These are phyloP conservation scores for Mycena filopes DNA, from an alignment of 768 basidiomycete genomes.

Conservation along the genomic window DNA sequence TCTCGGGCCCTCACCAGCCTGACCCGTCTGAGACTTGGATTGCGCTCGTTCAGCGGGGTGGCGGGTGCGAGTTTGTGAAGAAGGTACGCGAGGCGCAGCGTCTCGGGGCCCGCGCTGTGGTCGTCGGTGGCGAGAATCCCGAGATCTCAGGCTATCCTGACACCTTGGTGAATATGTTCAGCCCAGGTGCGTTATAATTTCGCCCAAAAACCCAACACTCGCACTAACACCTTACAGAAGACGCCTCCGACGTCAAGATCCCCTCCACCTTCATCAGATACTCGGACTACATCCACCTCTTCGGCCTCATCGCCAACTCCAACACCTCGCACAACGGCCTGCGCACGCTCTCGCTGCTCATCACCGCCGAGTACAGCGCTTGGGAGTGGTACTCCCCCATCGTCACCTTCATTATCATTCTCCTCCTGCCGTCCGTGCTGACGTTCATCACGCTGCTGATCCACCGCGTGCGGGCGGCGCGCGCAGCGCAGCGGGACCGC, in stretches of 20 bases:
- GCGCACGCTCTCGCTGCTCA: slow-evolving; percentile 77
- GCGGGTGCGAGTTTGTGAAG: slow-evolving; percentile 86
- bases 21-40: slow-evolving; percentile 82
- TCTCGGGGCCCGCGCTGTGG: slow-evolving; percentile 86
- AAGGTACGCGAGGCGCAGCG: slow-evolving; percentile 82
- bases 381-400: slow-evolving; percentile 97
- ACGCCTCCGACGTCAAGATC: slow-evolving; percentile 86
- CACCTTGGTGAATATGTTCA: slow-evolving; percentile 90
- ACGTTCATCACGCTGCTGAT: slow-evolving; percentile 90
- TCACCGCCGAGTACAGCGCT: slow-evolving; percentile 81
- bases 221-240: slow-evolving; percentile 65
- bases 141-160: slow-evolving; percentile 75
- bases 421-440: slow-evolving; percentile 89
- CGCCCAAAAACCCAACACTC: too few relatives aligned
- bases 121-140: slow-evolving; percentile 89
- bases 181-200: slow-evolving; percentile 83
- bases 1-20: slow-evolving; percentile 64
- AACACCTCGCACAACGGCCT: slow-evolving; percentile 85
- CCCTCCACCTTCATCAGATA: slow-evolving; percentile 90
- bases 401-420: slow-evolving; percentile 86
- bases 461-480: slow-evolving; percentile 86
- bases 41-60: slow-evolving; percentile 81
- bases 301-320: slow-evolving; percentile 73
- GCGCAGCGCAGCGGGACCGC: slow-evolving; percentile 85
- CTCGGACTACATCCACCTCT: slow-evolving; percentile 79